Percentiles rank a stretch among this genome's conserved stretches.
Conservation (phyloP, 495 filamentous ascomycete species). For the Penicillium robsamsonii region DNA sequence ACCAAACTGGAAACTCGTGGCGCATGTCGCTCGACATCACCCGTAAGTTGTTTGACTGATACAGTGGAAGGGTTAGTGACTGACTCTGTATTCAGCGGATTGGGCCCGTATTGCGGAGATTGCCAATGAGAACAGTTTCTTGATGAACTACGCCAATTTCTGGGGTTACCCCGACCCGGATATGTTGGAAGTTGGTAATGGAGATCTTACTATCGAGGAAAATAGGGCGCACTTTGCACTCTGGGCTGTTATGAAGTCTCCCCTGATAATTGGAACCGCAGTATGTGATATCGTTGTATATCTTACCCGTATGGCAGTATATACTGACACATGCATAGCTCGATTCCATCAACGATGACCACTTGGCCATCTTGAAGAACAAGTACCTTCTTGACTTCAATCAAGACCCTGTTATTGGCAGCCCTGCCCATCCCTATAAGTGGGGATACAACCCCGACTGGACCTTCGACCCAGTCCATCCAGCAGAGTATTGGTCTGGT, state of each 20-base stretch:
- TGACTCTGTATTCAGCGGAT: conserved; percentile 26
- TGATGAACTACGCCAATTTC: conserved; percentile 48
- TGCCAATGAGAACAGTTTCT: conserved; percentile 46
- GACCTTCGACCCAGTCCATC: conserved; percentile 57
- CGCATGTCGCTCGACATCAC: conserved; percentile 54
- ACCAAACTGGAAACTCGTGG: conserved; percentile 52
- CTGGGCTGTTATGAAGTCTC: conserved; percentile 59
- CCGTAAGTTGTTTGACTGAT: conserved; percentile 26
- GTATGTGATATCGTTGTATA: conserved; percentile 27
- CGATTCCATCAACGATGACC: conserved; percentile 35
- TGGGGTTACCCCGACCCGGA: conserved; percentile 61
- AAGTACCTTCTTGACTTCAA: conserved; percentile 57
- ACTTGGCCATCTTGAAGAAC: conserved; percentile 59
- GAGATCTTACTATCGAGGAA: conserved; percentile 49
- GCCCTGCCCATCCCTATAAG: conserved; percentile 60
- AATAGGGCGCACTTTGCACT: conserved; percentile 51
- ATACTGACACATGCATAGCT: conserved; percentile 34
- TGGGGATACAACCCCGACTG: conserved; percentile 63
- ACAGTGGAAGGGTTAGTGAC: conserved; percentile 8
- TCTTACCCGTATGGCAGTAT: not conserved
- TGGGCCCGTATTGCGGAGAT: conserved; percentile 44
- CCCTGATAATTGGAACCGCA: conserved; percentile 56
- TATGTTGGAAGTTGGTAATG: conserved; percentile 70
- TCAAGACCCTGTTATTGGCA: conserved; percentile 55
- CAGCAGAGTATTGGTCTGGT: conserved; percentile 63